Evolutionary conservation across 2,329 filamentous ascomycete species (phyloP).

Genomic region (Colletotrichum melonis): DNA sequence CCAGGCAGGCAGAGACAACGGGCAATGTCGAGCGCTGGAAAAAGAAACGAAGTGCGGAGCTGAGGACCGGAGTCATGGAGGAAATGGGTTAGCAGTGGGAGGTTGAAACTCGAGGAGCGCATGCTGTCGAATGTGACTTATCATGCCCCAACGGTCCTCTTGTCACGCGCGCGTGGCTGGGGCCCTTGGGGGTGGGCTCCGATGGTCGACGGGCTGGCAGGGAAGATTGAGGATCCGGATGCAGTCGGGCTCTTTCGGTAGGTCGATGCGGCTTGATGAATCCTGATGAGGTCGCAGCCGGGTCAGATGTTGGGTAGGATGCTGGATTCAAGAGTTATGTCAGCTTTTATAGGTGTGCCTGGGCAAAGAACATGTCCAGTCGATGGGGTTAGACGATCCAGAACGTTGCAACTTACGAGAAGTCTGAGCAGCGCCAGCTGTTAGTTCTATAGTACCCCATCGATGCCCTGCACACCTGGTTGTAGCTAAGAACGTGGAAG

Average conservation of each 20-base stretch:
- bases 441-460: neutral
- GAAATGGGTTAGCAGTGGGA: conserved; percentile 8
- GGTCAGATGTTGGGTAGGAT: conserved; percentile 7
- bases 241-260: neutral
- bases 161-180: conserved; percentile 31
- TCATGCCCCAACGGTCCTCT: conserved; percentile 9
- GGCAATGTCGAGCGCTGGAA: conserved; percentile 6
- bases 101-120: conserved; percentile 22
- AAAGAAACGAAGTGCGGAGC: conserved; percentile 30
- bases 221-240: conserved; percentile 1
- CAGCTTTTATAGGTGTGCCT: conserved; percentile 2
- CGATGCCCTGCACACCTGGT: neutral
- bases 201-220: conserved; percentile 9
- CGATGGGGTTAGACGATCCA: neutral
- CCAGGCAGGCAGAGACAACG: neutral
- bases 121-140: conserved; percentile 29
- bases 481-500: neutral
- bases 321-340: conserved; percentile 2
- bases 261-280: conserved; percentile 1
- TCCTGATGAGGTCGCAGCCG: neutral
- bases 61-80: conserved; percentile 12
- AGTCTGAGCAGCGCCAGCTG: neutral
- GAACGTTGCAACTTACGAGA: neutral
- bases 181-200: conserved; percentile 1
- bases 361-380: neutral